Percentiles rank a stretch among this genome's conserved stretches.
phyloP scores from a whole-genome alignment of 2,329 filamentous ascomycete genomes.

The Cyanodermella asteris region DNA sequence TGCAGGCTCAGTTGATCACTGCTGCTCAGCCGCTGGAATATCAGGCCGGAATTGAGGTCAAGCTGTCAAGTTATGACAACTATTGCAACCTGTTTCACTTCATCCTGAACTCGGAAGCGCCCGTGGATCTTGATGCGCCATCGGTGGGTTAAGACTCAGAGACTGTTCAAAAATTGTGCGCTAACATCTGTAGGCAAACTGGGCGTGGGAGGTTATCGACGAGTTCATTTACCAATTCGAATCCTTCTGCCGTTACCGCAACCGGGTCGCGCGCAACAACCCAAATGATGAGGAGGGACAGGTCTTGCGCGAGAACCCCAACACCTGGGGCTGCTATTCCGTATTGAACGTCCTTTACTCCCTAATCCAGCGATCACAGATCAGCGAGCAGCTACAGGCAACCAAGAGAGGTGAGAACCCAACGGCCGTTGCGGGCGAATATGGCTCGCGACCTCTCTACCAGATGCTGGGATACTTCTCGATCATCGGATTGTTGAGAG shows the following conservation, averaged over 20 bases:
- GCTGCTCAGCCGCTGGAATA: conserved; percentile 92
- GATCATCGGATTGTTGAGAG: conserved; percentile 87
- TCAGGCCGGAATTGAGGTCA: conserved; percentile 83
- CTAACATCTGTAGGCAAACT: conserved; percentile 54
- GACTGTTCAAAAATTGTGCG: conserved; percentile 1
- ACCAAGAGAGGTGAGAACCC: conserved; percentile 90
- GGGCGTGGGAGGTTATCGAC: conserved; percentile 99
- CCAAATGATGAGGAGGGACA: conserved; percentile 83
- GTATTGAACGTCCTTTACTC: conserved; percentile 99
- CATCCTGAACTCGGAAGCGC: conserved; percentile 97
- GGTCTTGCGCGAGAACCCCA: conserved; percentile 84
- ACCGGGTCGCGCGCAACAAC: conserved; percentile 63
- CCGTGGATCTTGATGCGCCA: conserved; percentile 87
- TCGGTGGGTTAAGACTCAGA: conserved; percentile 47
- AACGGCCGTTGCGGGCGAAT: conserved; percentile 72
- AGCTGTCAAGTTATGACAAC: conserved; percentile 96
- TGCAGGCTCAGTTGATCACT: conserved; percentile 75
- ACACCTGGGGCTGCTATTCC: conserved; percentile 99
- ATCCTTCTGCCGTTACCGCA: conserved; percentile 93
- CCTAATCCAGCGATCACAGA: conserved; percentile 92
- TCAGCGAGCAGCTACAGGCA: conserved; percentile 87
- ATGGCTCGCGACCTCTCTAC: conserved; percentile 84
- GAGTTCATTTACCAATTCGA: conserved; percentile 99
- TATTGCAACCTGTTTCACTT: conserved; percentile 99
- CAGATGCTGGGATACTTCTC: conserved; percentile 98